Conservation (phyloP, 1,284 basidiomycete genomes). For the Sphaerobolus stellatus region DNA sequence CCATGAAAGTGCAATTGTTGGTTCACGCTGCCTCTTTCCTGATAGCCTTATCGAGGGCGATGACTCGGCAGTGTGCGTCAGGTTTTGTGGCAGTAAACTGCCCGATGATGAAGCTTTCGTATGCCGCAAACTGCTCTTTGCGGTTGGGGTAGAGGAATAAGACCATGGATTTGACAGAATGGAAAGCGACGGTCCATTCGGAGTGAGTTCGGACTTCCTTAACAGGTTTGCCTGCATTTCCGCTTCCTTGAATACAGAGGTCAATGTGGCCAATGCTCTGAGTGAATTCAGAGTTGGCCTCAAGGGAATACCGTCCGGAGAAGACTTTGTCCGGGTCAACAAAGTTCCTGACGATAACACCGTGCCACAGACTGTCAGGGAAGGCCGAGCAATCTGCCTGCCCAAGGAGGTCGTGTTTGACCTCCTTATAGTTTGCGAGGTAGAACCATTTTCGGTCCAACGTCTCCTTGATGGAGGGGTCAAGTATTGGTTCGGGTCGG, state of each 20-base stretch:
- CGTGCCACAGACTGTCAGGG: slow-evolving; percentile 22
- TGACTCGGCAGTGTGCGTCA: slow-evolving; percentile 21
- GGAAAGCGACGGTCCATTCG: slow-evolving; percentile 32
- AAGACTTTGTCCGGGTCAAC: slow-evolving; percentile 29
- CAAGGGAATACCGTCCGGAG: slow-evolving; percentile 18
- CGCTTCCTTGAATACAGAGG: neutral
- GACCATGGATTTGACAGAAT: slow-evolving; percentile 17
- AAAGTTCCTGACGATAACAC: slow-evolving; percentile 21
- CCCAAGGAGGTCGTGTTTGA: neutral
- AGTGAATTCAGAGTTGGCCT: slow-evolving; percentile 15
- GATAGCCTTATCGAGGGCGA: slow-evolving; percentile 30
- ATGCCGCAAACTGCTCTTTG: slow-evolving; percentile 23
- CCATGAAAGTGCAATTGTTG: slow-evolving; percentile 24
- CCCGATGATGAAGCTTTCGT: slow-evolving; percentile 24
- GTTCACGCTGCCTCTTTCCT: slow-evolving; percentile 23
- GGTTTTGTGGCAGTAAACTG: slow-evolving; percentile 24
- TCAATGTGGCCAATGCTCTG: slow-evolving; percentile 20
- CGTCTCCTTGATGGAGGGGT: too few species aligned
- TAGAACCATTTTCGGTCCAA: too few species aligned
- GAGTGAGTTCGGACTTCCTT: slow-evolving; percentile 17
- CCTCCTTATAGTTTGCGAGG: neutral
- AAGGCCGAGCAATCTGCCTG: slow-evolving; percentile 8
- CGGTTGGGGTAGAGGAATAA: slow-evolving; percentile 30
- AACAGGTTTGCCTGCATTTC: too few species aligned
- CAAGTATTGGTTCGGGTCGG: too few species aligned